Base-by-base conservation (phyloP, 2,329 filamentous ascomycete genomes). In the Neopestalotiopsis clavispora region DNA sequence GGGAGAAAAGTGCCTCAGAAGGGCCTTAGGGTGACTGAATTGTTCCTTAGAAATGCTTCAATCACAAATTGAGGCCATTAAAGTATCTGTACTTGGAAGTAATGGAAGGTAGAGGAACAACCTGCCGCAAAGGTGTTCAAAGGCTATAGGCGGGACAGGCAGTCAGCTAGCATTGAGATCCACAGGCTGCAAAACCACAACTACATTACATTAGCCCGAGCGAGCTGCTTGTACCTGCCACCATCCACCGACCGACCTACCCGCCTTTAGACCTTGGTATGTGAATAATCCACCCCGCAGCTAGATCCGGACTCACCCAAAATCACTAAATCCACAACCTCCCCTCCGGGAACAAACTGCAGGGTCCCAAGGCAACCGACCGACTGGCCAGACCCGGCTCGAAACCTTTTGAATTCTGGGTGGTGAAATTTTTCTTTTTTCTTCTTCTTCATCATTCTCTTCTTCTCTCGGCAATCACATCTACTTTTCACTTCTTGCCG, bases 271-370 rank as follows among this genome's bases (percentile, higher is more conserved):
- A 17, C 45, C 20, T n/a, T 17, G 20, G 20, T 20, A n/a, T 52
- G 45, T 52, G 45, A 52, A 52, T n/a, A 52, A 52, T 52, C 17
- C 20, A 17, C 45, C 45, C 45, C 45, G 45, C 45, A 52, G 20
- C 45, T 20, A 52, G 45, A 20, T 52, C 17, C 45, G 45, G 45
- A n/a, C 45, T 52, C 45, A 52, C 45, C 20, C 45, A n/a, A 13
- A 52, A 52, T 52, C 45, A 52, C 17, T 52, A 52, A 52, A 52
- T 52, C 45, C 45, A 52, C 45, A 52, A 52, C 45, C 45, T 52
- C 2, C 40, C 17, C 45, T 52, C 45, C n/a, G 17, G 45, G 45
- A n/a, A 52, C 45, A 17, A 52, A 52, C 45, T 52, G 45, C 45
- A 52, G 45, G 45, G 14, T 20, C 45, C 45, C 45, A 52, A 20